Conservation (phyloP, 441 rosid genomes). For the Metrosideros polymorpha region DNA sequence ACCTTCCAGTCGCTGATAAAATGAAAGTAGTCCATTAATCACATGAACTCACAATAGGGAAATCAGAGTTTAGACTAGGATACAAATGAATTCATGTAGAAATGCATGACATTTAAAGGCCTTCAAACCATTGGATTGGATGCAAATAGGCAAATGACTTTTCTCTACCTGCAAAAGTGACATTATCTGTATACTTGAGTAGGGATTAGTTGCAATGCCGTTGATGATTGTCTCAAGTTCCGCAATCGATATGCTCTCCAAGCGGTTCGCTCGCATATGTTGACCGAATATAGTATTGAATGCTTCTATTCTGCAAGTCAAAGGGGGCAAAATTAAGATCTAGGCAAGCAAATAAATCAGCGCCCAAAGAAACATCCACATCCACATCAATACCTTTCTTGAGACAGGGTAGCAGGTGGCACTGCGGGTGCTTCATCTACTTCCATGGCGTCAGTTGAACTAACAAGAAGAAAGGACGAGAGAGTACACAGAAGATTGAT, state of each 20-base stretch:
- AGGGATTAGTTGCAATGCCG: slow-evolving; percentile 29
- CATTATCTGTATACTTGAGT: slow-evolving; percentile 58
- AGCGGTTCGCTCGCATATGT: slow-evolving; percentile 66
- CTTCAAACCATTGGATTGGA: neutral
- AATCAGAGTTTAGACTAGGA: neutral
- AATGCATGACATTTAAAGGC: neutral
- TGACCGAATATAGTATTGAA: slow-evolving; percentile 69
- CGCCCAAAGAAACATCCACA: neutral
- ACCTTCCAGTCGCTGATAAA: slow-evolving; percentile 76
- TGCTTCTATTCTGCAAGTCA: slow-evolving; percentile 46
- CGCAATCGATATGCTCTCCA: slow-evolving; percentile 57
- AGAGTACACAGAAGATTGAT: neutral
- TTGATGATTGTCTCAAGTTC: slow-evolving; percentile 68
- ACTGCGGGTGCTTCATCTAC: slow-evolving; percentile 55
- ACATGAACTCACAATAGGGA: neutral
- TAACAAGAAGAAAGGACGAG: slow-evolving; percentile 7
- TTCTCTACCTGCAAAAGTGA: slow-evolving; percentile 57
- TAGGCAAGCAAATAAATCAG: neutral
- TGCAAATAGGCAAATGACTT: neutral
- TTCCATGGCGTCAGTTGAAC: slow-evolving; percentile 69
- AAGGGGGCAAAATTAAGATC: neutral
- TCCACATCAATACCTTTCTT: slow-evolving; percentile 37
- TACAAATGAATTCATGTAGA: neutral
- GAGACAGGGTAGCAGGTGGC: slow-evolving; percentile 34
- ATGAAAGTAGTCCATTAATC: neutral